Evolutionary conservation across 305 asterid genomes (phyloP).

Genomic region (Fraxinus velutina): DNA sequence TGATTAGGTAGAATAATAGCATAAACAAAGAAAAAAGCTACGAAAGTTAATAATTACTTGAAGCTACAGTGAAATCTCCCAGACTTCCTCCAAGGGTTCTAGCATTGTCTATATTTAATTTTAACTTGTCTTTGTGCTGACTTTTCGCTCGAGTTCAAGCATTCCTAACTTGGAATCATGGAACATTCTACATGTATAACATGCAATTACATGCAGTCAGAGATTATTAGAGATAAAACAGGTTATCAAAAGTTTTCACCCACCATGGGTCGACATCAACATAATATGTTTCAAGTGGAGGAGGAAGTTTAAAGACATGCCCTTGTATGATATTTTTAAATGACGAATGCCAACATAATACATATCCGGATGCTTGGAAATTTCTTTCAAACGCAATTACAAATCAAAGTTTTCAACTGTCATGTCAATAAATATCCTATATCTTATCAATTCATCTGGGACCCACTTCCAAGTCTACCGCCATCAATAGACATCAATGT

Average conservation of each 20-base stretch:
- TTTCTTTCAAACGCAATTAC: background rate
- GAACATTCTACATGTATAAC: background rate
- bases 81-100: background rate
- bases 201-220: background rate
- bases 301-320: background rate
- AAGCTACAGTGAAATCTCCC: background rate
- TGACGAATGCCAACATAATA: background rate
- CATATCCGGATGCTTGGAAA: background rate
- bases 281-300: background rate
- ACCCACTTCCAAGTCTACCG: background rate
- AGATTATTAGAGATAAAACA: background rate
- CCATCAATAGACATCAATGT: background rate
- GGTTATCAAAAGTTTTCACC: background rate
- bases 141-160: background rate
- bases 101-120: background rate
- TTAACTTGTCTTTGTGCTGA: background rate
- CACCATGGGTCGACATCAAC: background rate
- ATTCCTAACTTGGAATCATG: background rate
- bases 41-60: background rate
- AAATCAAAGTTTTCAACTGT: background rate
- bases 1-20: background rate
- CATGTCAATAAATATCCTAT: background rate
- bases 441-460: background rate
- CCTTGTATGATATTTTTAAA: background rate
- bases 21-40: background rate